Evolutionary conservation across 2,329 filamentous ascomycete species (phyloP), one percentile per base, ranked within the genome.

Genomic region (Metarhizium guizhouense): DNA sequence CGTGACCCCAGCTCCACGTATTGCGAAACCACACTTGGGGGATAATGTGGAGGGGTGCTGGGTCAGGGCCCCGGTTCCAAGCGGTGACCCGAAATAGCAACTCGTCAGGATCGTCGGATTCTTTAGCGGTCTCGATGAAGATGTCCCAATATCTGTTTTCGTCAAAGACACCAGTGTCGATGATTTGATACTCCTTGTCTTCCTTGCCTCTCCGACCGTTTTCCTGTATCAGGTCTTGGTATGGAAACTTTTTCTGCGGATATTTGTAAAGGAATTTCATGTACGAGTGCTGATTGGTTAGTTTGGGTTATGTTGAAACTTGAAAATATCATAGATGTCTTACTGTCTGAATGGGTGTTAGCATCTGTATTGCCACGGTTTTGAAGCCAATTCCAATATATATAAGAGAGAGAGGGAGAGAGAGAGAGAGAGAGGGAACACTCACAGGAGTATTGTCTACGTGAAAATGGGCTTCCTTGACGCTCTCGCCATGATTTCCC

Each of bases 191-290:
- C 68, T 97, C 93, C 51, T 82, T 82, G 60, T 96, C 92, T 63
- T 84, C 70, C 70, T 86, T 89, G 55, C 81, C 80, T 61, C 92
- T 83, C 62, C 79, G 82, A 47, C 85, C 91, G 68, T 96, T 97
- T 67, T 95, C 90, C 60, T 89, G 77, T 61, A 95, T 76, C 50
- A 97, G 77, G 61, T 96, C 85, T 70, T 96, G 81, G 76, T 97
- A 97, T 2, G 93, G 94, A 66, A 97, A 97, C 60, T 86, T 84
- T 64, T 81, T 82, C 73, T 97, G 93, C 0, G 94, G 94, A 65
- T 96, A 95, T 73, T 97, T 97, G 82, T 97, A 97, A 62, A 97
- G 85, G 67, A 86, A 95, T 72, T 97, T 97, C 93, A 97, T 97
- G 77, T 97, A 97, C 32, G 93, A 95, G 73, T 96, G 92, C 88